Percentiles rank a stretch among this genome's conserved stretches.
These are phyloP conservation scores for Entoloma clypeatum DNA, from an alignment of 1,284 basidiomycete genomes.

Conservation along the genomic window DNA sequence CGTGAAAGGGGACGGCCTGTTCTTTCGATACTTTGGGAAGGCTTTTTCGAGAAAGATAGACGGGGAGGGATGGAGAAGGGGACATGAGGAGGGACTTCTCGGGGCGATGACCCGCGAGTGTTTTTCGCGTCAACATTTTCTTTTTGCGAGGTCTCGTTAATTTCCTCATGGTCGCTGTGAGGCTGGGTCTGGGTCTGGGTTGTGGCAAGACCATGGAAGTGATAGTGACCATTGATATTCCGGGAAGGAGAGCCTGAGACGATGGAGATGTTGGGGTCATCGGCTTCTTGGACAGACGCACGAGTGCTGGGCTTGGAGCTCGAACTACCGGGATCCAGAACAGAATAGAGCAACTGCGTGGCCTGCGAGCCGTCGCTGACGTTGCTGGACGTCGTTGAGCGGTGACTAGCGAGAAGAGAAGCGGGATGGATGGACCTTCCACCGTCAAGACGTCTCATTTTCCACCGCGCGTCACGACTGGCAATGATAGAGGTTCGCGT, in stretches of 20 bases:
- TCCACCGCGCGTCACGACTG: neutral
- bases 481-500: neutral
- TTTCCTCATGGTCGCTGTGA: conserved; percentile 28
- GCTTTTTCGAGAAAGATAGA: too few species aligned
- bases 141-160: conserved; percentile 44
- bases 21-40: conserved; percentile 10
- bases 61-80: too few species aligned
- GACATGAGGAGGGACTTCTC: too few species aligned
- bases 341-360: conserved; percentile 37
- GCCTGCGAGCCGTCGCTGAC: conserved; percentile 40
- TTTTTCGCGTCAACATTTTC: conserved; percentile 38
- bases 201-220: conserved; percentile 49
- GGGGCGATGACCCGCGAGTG: conserved; percentile 18
- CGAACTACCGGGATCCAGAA: conserved; percentile 26
- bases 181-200: conserved; percentile 49
- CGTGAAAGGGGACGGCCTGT: conserved; percentile 10
- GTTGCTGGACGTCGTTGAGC: conserved; percentile 19
- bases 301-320: conserved; percentile 17
- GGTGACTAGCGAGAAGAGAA: neutral
- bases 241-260: conserved; percentile 34
- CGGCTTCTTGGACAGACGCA: conserved; percentile 15
- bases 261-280: conserved; percentile 26
- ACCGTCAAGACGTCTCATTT: conserved; percentile 13
- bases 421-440: conserved; percentile 19
- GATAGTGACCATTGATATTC: conserved; percentile 39